A percentile compares a stretch with the other conserved stretches of the same genome.
Evolutionary conservation across 78 protist genomes (phyloP).

Genomic region (slime mould (Dictyostelium discoideum)): DNA sequence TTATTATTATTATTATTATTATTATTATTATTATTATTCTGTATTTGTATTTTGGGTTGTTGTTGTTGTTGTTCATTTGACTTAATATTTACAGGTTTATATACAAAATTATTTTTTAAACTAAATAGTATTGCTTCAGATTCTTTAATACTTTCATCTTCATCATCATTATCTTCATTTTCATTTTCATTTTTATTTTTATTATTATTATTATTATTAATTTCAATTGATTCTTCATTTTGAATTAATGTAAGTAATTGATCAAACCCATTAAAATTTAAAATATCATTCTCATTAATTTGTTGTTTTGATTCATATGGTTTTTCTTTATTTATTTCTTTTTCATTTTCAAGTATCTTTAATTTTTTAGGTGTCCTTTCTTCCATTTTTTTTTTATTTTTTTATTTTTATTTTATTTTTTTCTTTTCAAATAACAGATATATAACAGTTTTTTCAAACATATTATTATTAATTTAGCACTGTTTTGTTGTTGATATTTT

Average conservation of each 20-base stretch:
- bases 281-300: not conserved
- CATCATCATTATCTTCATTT: not conserved
- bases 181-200: not conserved
- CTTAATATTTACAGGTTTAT: not conserved
- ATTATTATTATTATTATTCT: not conserved
- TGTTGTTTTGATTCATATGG: not conserved
- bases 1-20: not conserved
- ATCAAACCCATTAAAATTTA: slow-evolving; percentile 10
- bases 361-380: not conserved
- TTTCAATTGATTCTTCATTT: not conserved
- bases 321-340: not conserved
- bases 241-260: not conserved
- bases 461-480: too few relatives aligned
- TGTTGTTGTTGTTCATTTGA: not conserved
- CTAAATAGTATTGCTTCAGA: slow-evolving; percentile 5
- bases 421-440: not conserved
- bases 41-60: not conserved
- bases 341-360: not conserved
- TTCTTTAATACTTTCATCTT: not conserved
- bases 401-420: too few relatives aligned
- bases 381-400: not conserved
- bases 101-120: not conserved
- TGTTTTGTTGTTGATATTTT: not conserved
- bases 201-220: not conserved
- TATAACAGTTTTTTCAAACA: not conserved